Conservation (phyloP, 73 alveolate genomes). For the Strombidium stylifer region DNA sequence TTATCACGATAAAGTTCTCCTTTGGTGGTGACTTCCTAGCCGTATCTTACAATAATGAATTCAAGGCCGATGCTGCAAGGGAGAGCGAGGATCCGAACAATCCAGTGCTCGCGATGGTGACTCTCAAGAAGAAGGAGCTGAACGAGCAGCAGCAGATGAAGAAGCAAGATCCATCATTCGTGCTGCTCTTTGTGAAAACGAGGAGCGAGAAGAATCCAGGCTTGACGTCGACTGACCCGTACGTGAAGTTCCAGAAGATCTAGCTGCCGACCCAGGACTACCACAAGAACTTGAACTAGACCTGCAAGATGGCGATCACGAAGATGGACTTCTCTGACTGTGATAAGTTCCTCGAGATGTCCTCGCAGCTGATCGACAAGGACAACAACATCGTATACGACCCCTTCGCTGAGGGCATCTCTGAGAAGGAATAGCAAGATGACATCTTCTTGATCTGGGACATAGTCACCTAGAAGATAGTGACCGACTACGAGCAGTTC, state of each 20-base stretch:
- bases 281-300: constrained; percentile 17
- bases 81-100: background rate
- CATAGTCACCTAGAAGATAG: constrained; percentile 68
- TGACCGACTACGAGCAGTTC: constrained; percentile 58
- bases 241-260: constrained; percentile 45
- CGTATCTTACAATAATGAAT: constrained; percentile 66
- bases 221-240: constrained; percentile 40
- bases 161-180: constrained; percentile 47
- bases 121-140: constrained; percentile 4
- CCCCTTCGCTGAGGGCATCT: constrained; percentile 44
- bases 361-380: constrained; percentile 45
- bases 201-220: constrained; percentile 43
- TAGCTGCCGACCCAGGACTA: constrained; percentile 42
- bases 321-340: constrained; percentile 76
- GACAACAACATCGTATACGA: too few relatives aligned
- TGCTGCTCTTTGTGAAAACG: constrained; percentile 50
- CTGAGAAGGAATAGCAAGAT: constrained; percentile 9
- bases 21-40: constrained; percentile 80
- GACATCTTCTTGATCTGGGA: constrained; percentile 74
- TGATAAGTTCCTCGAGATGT: constrained; percentile 74
- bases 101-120: background rate
- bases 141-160: background rate
- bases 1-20: constrained; percentile 62
- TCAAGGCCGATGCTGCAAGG: constrained; percentile 1
- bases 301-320: constrained; percentile 55